Conservation (phyloP, 1,284 basidiomycete genomes). For the Peniophora sp. region DNA sequence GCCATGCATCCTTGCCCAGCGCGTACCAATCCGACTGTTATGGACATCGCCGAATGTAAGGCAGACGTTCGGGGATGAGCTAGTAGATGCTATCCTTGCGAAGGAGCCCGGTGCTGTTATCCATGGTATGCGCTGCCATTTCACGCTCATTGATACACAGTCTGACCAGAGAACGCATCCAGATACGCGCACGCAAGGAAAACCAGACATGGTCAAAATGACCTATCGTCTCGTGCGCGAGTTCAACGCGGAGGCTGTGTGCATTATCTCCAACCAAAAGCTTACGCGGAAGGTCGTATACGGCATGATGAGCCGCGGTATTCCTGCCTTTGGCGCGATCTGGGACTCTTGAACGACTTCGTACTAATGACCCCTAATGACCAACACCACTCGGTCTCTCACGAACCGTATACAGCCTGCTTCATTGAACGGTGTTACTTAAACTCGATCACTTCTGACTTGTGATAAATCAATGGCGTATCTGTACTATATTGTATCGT, state of each 20-base stretch:
- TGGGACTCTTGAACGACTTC: constrained; percentile 34
- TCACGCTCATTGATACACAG: background rate
- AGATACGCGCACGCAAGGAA: constrained; percentile 53
- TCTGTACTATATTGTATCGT: too few relatives aligned
- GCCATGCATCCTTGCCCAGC: constrained; percentile 42
- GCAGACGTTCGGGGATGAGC: constrained; percentile 49
- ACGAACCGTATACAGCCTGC: too few relatives aligned
- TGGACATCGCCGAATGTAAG: constrained; percentile 56
- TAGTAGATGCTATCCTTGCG: constrained; percentile 46
- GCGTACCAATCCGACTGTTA: constrained; percentile 44
- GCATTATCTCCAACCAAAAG: constrained; percentile 54
- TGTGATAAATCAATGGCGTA: too few relatives aligned
- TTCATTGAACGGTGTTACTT: too few relatives aligned
- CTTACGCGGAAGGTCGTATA: constrained; percentile 55
- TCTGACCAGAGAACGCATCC: background rate
- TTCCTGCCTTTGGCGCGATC: constrained; percentile 54
- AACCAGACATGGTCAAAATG: constrained; percentile 56
- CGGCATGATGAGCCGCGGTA: constrained; percentile 51
- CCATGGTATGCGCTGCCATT: constrained; percentile 32
- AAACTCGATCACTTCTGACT: too few relatives aligned
- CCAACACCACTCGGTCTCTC: too few relatives aligned
- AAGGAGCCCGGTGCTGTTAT: constrained; percentile 47
- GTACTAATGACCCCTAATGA: too few relatives aligned
- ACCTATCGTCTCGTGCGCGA: constrained; percentile 48
- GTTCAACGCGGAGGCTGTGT: constrained; percentile 55